Conservation (phyloP, 805 yeast genomes). For the Saccharomycopsis fodiens region DNA sequence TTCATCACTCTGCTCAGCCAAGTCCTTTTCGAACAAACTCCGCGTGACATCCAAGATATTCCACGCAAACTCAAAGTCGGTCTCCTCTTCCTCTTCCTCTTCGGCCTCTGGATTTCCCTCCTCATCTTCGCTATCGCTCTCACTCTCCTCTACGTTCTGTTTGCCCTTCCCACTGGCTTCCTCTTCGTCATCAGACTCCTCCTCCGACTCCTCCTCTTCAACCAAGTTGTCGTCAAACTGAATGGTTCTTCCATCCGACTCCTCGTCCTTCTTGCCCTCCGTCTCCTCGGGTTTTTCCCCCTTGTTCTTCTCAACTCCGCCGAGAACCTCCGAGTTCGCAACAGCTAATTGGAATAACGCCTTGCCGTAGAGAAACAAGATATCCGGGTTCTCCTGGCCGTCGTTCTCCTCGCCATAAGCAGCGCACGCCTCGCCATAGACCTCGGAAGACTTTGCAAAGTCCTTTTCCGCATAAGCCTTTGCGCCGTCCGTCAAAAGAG, state of each 20-base stretch:
- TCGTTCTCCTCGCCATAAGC: conserved; percentile 41
- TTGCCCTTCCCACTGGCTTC: conserved; percentile 12
- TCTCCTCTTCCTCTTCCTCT: conserved; percentile 24
- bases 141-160: conserved; percentile 19
- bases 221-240: conserved; percentile 21
- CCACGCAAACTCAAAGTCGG: conserved; percentile 75
- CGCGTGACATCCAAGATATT: conserved; percentile 76
- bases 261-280: conserved; percentile 20
- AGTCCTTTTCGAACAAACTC: conserved; percentile 44
- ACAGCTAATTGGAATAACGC: conserved; percentile 75
- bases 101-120: conserved; percentile 25
- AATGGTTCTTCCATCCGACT: conserved; percentile 11
- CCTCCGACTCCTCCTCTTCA: conserved; percentile 22
- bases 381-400: conserved; percentile 65
- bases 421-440: conserved; percentile 75
- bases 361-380: conserved; percentile 69
- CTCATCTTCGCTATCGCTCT: conserved; percentile 22
- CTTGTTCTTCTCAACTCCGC: conserved; percentile 32
- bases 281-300: conserved; percentile 3
- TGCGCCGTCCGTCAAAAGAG: conserved; percentile 53
- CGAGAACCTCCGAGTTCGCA: conserved; percentile 66
- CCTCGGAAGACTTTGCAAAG: conserved; percentile 61
- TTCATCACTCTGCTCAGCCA: conserved; percentile 27
- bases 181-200: conserved; percentile 25
- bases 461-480: conserved; percentile 59